Percentiles rank a stretch among this genome's conserved stretches.
phyloP scores from a whole-genome alignment of 495 filamentous ascomycete species.

The Penicillium antarcticum region DNA sequence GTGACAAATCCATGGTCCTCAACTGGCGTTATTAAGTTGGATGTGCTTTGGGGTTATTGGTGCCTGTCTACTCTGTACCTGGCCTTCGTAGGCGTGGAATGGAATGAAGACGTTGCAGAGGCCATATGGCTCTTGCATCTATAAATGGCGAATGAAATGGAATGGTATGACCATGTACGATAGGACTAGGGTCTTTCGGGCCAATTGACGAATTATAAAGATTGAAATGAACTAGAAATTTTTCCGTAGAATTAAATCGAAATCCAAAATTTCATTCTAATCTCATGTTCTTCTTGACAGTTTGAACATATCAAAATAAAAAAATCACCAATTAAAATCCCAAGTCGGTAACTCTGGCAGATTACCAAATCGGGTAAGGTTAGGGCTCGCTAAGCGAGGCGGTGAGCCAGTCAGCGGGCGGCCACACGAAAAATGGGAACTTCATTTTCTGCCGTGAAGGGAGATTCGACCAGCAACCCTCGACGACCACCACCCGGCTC shows the following conservation, averaged over 20 bases:
- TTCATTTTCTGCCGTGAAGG: slow-evolving; percentile 35
- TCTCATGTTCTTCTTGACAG: neutral
- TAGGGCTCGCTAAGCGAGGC: slow-evolving; percentile 53
- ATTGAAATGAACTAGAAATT: neutral
- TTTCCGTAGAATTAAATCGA: neutral
- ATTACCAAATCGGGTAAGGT: slow-evolving; percentile 24
- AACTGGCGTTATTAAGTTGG: slow-evolving; percentile 4
- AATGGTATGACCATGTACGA: slow-evolving; percentile 18
- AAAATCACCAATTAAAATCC: neutral
- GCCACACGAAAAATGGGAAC: slow-evolving; percentile 46
- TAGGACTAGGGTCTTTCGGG: slow-evolving; percentile 18
- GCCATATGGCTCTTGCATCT: neutral
- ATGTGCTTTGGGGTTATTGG: slow-evolving; percentile 9
- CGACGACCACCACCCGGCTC: slow-evolving; percentile 50
- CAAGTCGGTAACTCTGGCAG: slow-evolving; percentile 18
- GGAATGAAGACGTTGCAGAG: neutral
- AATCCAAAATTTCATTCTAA: neutral
- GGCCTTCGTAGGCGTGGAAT: neutral
- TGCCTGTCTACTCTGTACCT: neutral
- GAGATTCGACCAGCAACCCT: slow-evolving; percentile 53
- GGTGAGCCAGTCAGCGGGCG: slow-evolving; percentile 35
- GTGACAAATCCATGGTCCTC: slow-evolving; percentile 2
- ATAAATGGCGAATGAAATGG: slow-evolving; percentile 1
- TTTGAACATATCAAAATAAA: neutral
- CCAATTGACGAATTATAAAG: neutral